Conservation (phyloP, 257 asterid genomes). For the Striga asiatica region DNA sequence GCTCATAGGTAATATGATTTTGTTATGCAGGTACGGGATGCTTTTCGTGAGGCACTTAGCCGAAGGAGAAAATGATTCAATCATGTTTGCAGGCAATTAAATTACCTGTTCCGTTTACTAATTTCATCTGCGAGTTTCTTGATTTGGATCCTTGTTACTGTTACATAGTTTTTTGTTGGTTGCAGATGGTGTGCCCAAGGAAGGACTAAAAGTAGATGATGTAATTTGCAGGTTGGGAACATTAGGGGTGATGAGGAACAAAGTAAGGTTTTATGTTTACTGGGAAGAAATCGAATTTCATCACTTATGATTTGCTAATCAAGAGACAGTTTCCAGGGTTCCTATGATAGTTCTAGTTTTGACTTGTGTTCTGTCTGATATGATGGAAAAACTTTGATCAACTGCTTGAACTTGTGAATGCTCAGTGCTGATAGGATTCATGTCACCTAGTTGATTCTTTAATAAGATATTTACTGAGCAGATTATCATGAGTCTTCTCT, state of each 20-base stretch:
- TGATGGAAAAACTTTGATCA: conserved; percentile 5
- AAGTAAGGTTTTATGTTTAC: conserved; percentile 40
- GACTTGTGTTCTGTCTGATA: conserved; percentile 3
- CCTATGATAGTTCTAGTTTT: conserved; percentile 3
- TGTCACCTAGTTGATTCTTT: conserved; percentile 5
- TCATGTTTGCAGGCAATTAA: conserved; percentile 68
- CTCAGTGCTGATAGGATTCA: neutral
- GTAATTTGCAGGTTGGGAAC: conserved; percentile 78
- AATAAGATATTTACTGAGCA: neutral
- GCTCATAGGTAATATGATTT: conserved; percentile 11
- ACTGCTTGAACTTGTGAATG: conserved; percentile 14
- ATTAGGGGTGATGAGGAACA: conserved; percentile 56
- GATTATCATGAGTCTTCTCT: neutral
- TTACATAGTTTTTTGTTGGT: conserved; percentile 14
- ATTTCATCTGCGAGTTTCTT: conserved; percentile 15
- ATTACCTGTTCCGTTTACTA: conserved; percentile 4
- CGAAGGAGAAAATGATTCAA: conserved; percentile 60
- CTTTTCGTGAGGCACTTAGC: conserved; percentile 68
- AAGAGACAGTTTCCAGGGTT: neutral
- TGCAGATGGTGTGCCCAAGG: conserved; percentile 98
- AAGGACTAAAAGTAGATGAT: conserved; percentile 77
- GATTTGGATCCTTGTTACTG: conserved; percentile 10
- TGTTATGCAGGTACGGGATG: conserved; percentile 53
- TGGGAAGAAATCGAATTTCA: neutral
- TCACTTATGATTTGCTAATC: neutral